Base-by-base conservation (phyloP, 805 yeast genomes). In the Saturnispora zaruensis region DNA sequence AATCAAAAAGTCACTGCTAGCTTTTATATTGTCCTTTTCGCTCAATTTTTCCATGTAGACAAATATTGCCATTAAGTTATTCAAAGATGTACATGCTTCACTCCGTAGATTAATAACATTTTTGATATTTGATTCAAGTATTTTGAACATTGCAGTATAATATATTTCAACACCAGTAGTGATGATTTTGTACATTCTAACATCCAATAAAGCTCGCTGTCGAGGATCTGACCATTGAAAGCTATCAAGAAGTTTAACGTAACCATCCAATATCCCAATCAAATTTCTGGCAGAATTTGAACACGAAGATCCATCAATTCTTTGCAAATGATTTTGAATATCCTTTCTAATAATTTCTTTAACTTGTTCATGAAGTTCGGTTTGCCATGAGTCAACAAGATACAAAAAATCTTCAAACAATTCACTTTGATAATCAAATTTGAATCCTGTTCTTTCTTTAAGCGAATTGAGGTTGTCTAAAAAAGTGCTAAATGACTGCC, bases 221-320 rank as follows among this genome's bases (percentile, higher is more conserved):
- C 69, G 71, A 45, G 73, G 75, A 59, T 85, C 73, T 14, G 68
- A 65, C 96, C 96, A 90, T 1, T 75, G 68, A 41, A 87, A 73
- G 3, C 72, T 73, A 14, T 71, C 71, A 42, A 90, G 67, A n/a
- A 86, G 70, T 4, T 69, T 66, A 20, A 86, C 49, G 46, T 65
- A 65, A 5, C 68, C 65, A 32, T 55, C 51, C 54, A 64, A 59
- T 4, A 65, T 52, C 28, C 61, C 60, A 20, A 62, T 54, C 1
- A 65, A 49, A 37, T 61, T 59, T 44, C 52, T 60, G 28, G 59
- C 63, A 51, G 65, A 55, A 13, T 57, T 55, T 32, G 66, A 62
- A 42, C 57, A 63, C 11, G 65, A 55, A 24, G 66, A 59, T 6
- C 65, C 66, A 24, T 55, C 59, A 16, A 62, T 44, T 26, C 65